Conservation (phyloP, 208 protist genomes). For the Herpetomonas tarakana region DNA sequence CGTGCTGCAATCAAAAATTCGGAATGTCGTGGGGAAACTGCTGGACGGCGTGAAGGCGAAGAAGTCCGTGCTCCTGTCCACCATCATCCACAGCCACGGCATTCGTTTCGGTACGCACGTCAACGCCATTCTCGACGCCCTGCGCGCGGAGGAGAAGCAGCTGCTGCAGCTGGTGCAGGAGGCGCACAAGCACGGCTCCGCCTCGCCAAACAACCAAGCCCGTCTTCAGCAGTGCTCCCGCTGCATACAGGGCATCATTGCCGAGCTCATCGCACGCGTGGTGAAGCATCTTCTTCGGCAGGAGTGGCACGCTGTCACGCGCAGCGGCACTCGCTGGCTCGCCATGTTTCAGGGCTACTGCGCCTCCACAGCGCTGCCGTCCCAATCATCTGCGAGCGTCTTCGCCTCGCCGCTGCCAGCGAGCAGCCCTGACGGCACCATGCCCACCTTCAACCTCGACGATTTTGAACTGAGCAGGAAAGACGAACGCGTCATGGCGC, state of each 20-base stretch:
- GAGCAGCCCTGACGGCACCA: neutral
- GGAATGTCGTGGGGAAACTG: constrained; percentile 36
- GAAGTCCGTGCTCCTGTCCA: constrained; percentile 34
- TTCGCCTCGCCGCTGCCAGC: neutral
- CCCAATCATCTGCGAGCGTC: neutral
- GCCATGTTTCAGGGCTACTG: constrained; percentile 19
- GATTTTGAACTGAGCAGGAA: too few relatives aligned
- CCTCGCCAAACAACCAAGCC: constrained; percentile 29
- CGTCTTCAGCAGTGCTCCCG: constrained; percentile 35
- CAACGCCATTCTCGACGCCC: constrained; percentile 37
- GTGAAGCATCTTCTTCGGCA: constrained; percentile 36
- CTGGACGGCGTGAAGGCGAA: constrained; percentile 26
- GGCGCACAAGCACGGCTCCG: constrained; percentile 25
- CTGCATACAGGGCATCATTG: constrained; percentile 38
- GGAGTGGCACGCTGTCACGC: constrained; percentile 29
- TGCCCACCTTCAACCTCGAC: neutral
- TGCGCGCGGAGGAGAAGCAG: constrained; percentile 35
- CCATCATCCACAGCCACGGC: constrained; percentile 39
- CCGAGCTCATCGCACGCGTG: constrained; percentile 37
- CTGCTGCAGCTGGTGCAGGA: constrained; percentile 26
- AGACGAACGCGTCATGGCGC: neutral
- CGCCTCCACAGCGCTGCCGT: neutral
- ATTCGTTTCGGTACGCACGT: constrained; percentile 48
- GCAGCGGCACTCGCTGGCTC: constrained; percentile 25
- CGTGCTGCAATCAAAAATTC: constrained; percentile 40